Evolutionary conservation across 352 stramenopile species (phyloP).

Genomic region (Phytophthora sp.): DNA sequence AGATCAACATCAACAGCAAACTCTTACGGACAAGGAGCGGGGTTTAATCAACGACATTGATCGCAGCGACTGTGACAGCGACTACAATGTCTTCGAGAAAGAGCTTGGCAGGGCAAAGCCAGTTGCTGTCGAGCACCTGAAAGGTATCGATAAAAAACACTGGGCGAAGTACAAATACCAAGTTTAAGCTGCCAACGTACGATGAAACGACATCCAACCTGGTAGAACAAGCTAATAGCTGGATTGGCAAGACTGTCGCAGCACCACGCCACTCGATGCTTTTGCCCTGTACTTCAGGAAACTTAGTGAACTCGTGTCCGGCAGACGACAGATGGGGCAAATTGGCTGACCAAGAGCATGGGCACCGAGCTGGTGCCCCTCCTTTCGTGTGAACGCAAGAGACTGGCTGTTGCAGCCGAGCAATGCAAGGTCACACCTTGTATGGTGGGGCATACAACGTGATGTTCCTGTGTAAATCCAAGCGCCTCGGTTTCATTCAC

Average conservation of each 20-base stretch:
- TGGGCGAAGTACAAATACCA: slow-evolving; percentile 33
- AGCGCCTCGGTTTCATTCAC: neutral
- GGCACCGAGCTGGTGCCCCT: neutral
- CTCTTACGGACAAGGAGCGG: slow-evolving; percentile 3
- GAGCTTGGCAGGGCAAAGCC: neutral
- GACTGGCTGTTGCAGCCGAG: neutral
- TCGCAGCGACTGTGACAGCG: too few relatives aligned
- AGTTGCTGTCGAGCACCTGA: slow-evolving; percentile 6
- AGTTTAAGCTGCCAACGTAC: slow-evolving; percentile 24
- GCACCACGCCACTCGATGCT: slow-evolving; percentile 21
- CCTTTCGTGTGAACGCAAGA: neutral
- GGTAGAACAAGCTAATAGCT: slow-evolving; percentile 30
- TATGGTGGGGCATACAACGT: neutral
- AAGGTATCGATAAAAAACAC: slow-evolving; percentile 4
- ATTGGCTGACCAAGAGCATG: neutral
- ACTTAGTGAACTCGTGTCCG: neutral
- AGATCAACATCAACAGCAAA: slow-evolving; percentile 13
- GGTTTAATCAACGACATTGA: slow-evolving; percentile 2
- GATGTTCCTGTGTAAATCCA: neutral
- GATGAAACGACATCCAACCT: slow-evolving; percentile 31
- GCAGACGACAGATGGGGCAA: neutral
- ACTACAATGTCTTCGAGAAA: neutral
- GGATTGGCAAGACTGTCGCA: slow-evolving; percentile 24
- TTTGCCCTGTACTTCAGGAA: slow-evolving; percentile 24
- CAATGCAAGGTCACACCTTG: neutral